A percentile compares a stretch with the other conserved stretches of the same genome.
These are phyloP conservation scores for Rhodotorula sp. DNA, from an alignment of 1,284 basidiomycete species.

Conservation along the genomic window DNA sequence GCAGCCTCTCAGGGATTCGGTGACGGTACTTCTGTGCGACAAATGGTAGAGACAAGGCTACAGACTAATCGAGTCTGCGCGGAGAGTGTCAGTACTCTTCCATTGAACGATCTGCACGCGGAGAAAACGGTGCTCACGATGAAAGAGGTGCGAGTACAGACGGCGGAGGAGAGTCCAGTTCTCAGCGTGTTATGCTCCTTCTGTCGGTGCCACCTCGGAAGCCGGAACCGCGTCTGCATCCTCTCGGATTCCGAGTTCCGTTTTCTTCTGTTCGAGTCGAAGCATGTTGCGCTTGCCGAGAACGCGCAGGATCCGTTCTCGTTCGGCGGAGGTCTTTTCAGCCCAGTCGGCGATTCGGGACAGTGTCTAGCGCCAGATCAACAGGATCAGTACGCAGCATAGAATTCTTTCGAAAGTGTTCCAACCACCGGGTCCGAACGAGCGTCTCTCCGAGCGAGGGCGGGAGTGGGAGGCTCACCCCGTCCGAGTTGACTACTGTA, in stretches of 20 bases:
- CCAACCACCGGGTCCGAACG: neutral
- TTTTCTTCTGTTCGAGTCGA: conserved; percentile 25
- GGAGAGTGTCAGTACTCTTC: no score
- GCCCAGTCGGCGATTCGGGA: conserved; percentile 33
- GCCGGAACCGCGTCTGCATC: neutral
- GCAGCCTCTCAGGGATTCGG: no score
- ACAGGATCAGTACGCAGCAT: neutral
- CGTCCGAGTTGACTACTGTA: conserved; percentile 31
- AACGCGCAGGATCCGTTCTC: conserved; percentile 26
- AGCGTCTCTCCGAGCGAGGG: neutral
- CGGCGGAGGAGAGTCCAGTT: neutral
- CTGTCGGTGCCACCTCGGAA: neutral
- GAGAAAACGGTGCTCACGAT: no score
- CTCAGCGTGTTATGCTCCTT: neutral
- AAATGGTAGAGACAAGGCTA: no score
- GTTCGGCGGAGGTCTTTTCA: conserved; percentile 23
- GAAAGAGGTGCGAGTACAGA: no score
- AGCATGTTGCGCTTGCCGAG: conserved; percentile 36
- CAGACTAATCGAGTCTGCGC: no score
- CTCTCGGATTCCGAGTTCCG: conserved; percentile 3
- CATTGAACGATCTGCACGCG: no score
- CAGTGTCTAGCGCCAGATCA: conserved; percentile 13
- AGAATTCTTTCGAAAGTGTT: neutral
- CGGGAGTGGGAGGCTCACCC: conserved; percentile 8
- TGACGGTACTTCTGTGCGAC: no score